phyloP scores from a whole-genome alignment of 768 basidiomycete species.

The Mycena indigotica region DNA sequence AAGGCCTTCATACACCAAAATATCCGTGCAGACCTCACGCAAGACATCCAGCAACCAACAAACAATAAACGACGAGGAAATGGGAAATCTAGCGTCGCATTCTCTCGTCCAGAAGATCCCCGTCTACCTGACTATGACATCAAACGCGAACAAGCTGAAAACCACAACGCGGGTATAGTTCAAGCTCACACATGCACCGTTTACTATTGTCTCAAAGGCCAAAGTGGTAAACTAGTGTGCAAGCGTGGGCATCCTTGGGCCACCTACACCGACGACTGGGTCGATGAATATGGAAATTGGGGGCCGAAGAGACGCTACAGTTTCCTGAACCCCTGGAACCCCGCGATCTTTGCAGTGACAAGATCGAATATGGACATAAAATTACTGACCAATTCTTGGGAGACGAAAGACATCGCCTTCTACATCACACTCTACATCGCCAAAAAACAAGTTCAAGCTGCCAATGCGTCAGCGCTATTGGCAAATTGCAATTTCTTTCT shows the following conservation, averaged over 20 bases:
- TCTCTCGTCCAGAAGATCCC: slow-evolving; percentile 39
- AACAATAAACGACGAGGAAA: no score
- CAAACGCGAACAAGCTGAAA: slow-evolving; percentile 14
- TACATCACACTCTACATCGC: slow-evolving; percentile 43
- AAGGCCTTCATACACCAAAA: slow-evolving; percentile 31
- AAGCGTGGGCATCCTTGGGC: slow-evolving; percentile 38
- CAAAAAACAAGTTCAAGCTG: slow-evolving; percentile 40
- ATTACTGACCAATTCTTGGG: slow-evolving; percentile 33
- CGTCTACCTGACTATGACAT: slow-evolving; percentile 11
- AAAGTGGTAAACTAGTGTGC: slow-evolving; percentile 29
- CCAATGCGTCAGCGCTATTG: slow-evolving; percentile 41
- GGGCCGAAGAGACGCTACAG: slow-evolving; percentile 23
- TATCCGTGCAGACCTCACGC: slow-evolving; percentile 34
- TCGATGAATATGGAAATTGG: slow-evolving; percentile 32
- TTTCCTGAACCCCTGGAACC: slow-evolving; percentile 33
- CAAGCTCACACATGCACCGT: slow-evolving; percentile 38
- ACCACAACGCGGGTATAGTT: slow-evolving; percentile 24
- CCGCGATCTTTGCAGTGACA: slow-evolving; percentile 22
- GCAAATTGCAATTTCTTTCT: no score
- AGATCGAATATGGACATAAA: slow-evolving; percentile 44
- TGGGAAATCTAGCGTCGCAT: slow-evolving; percentile 36
- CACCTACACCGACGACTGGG: slow-evolving; percentile 23
- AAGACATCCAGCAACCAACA: slow-evolving; percentile 19
- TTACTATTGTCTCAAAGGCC: slow-evolving; percentile 22
- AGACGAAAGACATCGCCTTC: slow-evolving; percentile 35